A percentile compares a stretch with the other conserved stretches of the same genome.
These are phyloP conservation scores for Clohesyomyces aquaticus DNA, from an alignment of 495 filamentous ascomycete genomes.

Conservation along the genomic window DNA sequence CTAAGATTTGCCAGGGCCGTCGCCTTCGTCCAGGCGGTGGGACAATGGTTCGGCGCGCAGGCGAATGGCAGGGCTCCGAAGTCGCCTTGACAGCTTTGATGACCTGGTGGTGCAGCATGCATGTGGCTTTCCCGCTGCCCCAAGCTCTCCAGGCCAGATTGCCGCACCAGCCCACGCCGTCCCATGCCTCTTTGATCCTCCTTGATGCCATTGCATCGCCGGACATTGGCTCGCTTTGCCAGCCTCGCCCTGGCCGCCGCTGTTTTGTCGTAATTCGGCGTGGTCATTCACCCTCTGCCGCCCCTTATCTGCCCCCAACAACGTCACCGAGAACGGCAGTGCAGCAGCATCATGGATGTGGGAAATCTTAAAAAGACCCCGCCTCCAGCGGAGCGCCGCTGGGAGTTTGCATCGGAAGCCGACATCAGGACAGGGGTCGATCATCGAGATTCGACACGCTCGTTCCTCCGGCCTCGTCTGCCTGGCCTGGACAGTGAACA, in stretches of 20 bases:
- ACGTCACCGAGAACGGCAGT: constrained; percentile 27
- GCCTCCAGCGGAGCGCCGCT: constrained; percentile 23
- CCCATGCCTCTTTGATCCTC: too few relatives aligned
- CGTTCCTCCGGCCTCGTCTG: too few relatives aligned
- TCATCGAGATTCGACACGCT: constrained; percentile 2
- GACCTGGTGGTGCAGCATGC: constrained; percentile 32
- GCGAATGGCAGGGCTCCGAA: constrained; percentile 32
- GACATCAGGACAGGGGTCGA: constrained; percentile 15
- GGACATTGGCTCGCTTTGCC: constrained; percentile 28
- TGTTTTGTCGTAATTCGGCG: constrained; percentile 40
- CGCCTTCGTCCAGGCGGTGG: constrained; percentile 34
- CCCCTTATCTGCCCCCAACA: constrained; percentile 34
- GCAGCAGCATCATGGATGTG: constrained; percentile 4
- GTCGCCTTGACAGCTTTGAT: constrained; percentile 34
- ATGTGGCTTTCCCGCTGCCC: constrained; percentile 34
- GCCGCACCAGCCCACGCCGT: constrained; percentile 38
- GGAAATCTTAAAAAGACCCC: constrained; percentile 33
- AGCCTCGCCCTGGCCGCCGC: constrained; percentile 26
- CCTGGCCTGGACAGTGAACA: too few relatives aligned
- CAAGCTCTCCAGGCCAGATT: constrained; percentile 35
- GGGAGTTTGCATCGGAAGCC: constrained; percentile 12
- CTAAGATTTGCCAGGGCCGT: constrained; percentile 11
- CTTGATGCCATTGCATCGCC: constrained; percentile 15
- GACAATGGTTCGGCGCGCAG: constrained; percentile 17
- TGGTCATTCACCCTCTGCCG: constrained; percentile 30